Conservation (phyloP, 1,284 basidiomycete genomes). For the Uromyces viciae-fabae region DNA sequence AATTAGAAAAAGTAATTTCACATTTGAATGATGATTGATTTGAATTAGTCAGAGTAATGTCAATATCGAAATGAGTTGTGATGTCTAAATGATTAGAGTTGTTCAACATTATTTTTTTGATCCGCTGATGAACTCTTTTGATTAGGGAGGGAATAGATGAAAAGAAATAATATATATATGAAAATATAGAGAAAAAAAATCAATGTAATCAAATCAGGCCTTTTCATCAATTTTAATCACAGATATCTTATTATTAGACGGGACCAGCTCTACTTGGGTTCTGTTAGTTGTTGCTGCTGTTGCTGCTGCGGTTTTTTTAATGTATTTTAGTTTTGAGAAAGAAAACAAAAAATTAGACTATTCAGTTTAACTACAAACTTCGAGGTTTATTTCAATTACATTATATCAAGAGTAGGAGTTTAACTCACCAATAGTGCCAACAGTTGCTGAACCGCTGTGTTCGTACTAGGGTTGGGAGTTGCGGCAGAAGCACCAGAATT, state of each 20-base stretch:
- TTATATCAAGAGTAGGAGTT: not conserved
- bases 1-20: no score
- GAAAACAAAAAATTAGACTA: not conserved
- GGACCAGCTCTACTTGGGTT: not conserved
- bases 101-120: no score
- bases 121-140: no score
- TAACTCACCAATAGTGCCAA: slow-evolving; percentile 30
- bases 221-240: no score
- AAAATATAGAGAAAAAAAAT: not conserved
- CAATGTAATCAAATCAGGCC: no score
- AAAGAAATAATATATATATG: not conserved
- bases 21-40: no score
- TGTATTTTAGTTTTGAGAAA: not conserved
- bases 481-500: not conserved
- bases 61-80: no score
- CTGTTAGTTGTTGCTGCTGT: not conserved
- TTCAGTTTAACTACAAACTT: no score
- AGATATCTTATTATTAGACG: not conserved
- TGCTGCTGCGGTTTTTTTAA: not conserved
- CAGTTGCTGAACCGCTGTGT: slow-evolving; percentile 37
- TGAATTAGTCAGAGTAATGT: no score
- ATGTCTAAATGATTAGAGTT: no score
- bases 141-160: not conserved
- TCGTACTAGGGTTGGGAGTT: not conserved
- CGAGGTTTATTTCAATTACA: not conserved